phyloP scores from a whole-genome alignment of 768 basidiomycete species.

The Cyclocybe cylindracea region DNA sequence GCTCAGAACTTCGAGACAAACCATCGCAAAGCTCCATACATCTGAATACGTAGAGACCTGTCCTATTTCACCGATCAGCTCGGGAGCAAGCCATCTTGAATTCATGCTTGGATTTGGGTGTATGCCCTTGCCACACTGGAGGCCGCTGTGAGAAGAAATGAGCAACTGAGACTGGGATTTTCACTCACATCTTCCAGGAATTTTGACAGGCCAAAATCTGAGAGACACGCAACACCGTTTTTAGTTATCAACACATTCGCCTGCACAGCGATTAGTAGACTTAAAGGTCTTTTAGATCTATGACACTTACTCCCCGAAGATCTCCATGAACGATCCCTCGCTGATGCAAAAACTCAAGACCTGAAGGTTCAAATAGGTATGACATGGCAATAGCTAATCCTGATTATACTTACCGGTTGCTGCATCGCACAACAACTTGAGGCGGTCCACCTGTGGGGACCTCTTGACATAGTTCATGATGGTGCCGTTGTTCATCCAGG shows the following conservation, averaged over 20 bases:
- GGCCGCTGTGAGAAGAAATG: neutral
- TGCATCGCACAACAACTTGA: constrained; percentile 38
- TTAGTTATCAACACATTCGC: constrained; percentile 45
- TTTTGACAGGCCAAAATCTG: constrained; percentile 47
- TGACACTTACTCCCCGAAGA: constrained; percentile 36
- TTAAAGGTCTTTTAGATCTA: neutral
- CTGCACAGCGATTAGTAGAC: constrained; percentile 21
- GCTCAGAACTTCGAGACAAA: constrained; percentile 47
- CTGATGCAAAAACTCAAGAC: constrained; percentile 41
- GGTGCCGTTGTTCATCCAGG: constrained; percentile 47
- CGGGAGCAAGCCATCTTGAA: constrained; percentile 44
- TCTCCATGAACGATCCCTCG: constrained; percentile 42
- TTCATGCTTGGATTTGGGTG: constrained; percentile 24
- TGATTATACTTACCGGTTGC: constrained; percentile 31
- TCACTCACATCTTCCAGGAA: constrained; percentile 36
- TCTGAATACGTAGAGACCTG: constrained; percentile 38
- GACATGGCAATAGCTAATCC: neutral
- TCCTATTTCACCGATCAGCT: constrained; percentile 32
- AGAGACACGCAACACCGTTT: constrained; percentile 37
- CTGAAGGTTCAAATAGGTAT: constrained; percentile 16
- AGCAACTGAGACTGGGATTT: neutral
- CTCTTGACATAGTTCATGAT: constrained; percentile 33
- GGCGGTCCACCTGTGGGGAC: constrained; percentile 31
- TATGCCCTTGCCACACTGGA: constrained; percentile 29
- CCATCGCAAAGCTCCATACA: constrained; percentile 52